Evolutionary conservation across 768 basidiomycete genomes (phyloP).

Genomic region (Rhizopogon vesiculosus): DNA sequence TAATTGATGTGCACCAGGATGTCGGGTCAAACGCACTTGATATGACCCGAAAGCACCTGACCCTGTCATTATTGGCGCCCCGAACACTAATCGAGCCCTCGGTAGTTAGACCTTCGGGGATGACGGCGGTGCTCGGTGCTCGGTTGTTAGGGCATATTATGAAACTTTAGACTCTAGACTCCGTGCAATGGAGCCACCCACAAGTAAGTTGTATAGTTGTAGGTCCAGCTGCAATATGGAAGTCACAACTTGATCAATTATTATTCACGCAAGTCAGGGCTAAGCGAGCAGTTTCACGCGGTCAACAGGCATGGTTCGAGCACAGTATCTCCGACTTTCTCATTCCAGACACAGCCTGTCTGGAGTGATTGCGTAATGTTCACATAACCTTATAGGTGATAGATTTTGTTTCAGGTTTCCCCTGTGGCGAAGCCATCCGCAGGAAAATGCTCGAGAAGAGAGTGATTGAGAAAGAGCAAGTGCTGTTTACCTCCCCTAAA

Average conservation of each 20-base stretch:
- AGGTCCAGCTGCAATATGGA: background rate
- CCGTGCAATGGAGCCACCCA: background rate
- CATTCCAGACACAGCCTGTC: no score
- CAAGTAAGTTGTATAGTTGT: background rate
- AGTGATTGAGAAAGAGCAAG: no score
- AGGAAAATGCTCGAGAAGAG: no score
- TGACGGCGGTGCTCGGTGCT: background rate
- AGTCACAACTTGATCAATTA: background rate
- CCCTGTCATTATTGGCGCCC: background rate
- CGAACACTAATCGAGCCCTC: no score
- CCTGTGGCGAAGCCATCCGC: no score
- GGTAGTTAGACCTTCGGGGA: background rate
- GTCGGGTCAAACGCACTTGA: background rate
- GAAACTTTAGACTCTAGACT: background rate
- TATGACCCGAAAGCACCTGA: background rate
- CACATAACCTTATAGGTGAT: no score
- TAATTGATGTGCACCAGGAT: background rate
- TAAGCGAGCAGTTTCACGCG: no score
- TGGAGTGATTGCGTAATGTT: no score
- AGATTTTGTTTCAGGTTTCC: no score
- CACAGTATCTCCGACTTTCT: no score
- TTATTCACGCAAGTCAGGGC: background rate
- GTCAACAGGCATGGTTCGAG: no score
- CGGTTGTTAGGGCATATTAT: background rate
- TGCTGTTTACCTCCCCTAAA: no score